These are phyloP conservation scores for Lentinula novae-zelandiae DNA, from an alignment of 1,284 basidiomycete genomes.

Conservation along the genomic window DNA sequence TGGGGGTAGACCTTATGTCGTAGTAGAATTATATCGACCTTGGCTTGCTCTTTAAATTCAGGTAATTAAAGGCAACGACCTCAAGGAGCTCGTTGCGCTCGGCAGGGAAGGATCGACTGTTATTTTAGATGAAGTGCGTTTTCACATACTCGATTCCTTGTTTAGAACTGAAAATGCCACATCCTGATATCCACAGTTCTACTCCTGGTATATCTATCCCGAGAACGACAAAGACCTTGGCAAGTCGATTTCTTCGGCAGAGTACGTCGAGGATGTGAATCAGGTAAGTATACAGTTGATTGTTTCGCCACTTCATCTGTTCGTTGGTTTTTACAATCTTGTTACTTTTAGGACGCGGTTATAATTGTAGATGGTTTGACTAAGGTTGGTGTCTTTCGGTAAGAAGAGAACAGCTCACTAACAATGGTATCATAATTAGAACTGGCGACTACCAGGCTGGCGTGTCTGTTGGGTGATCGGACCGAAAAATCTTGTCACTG, in stretches of 20 bases:
- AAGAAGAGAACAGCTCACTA: background rate
- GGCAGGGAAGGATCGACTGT: constrained; percentile 74
- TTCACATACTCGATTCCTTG: background rate
- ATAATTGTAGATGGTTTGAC: constrained; percentile 91
- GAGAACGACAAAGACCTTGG: constrained; percentile 74
- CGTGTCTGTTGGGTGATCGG: constrained; percentile 95
- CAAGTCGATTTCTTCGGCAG: constrained; percentile 78
- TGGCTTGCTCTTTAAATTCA: constrained; percentile 17
- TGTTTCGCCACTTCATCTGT: background rate
- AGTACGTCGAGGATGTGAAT: constrained; percentile 85
- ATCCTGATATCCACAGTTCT: constrained; percentile 51
- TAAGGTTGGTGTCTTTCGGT: constrained; percentile 53
- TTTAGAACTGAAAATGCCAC: too few species aligned
- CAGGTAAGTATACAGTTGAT: constrained; percentile 36
- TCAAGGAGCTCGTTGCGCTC: constrained; percentile 76
- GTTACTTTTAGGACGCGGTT: constrained; percentile 54
- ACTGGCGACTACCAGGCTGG: constrained; percentile 91
- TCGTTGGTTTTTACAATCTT: background rate
- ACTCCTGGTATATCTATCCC: constrained; percentile 90
- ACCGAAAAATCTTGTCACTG: constrained; percentile 84
- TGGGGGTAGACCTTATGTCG: background rate
- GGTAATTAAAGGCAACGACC: constrained; percentile 66
- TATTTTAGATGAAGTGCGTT: constrained; percentile 79
- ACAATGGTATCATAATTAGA: constrained; percentile 35
- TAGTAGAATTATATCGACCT: background rate